A percentile compares a stretch with the other conserved stretches of the same genome.
Evolutionary conservation across 306 rosid species (phyloP).

Genomic region (Medicago ruthenica): DNA sequence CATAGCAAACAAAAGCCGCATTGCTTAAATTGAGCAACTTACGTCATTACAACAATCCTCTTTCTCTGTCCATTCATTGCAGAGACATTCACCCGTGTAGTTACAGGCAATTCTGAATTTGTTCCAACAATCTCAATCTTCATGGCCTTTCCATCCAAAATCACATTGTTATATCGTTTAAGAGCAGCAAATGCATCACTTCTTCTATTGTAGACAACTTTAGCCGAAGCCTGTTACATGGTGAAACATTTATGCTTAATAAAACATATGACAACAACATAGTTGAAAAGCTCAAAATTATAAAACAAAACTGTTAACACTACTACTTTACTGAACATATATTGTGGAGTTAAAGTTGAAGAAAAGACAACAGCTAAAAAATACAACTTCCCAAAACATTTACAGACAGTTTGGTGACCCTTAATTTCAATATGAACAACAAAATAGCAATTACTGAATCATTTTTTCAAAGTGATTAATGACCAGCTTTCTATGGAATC

Average conservation of each 20-base stretch:
- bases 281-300: neutral
- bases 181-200: conserved; percentile 97
- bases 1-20: conserved; percentile 7
- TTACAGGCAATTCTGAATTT: conserved; percentile 64
- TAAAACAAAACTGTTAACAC: neutral
- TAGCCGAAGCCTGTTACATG: conserved; percentile 84
- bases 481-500: neutral
- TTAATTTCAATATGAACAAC: no score
- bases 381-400: no score
- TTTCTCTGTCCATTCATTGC: conserved; percentile 79
- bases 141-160: conserved; percentile 94
- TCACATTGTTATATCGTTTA: conserved; percentile 84
- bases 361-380: neutral
- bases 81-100: conserved; percentile 89
- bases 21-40: conserved; percentile 43
- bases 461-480: neutral
- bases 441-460: no score
- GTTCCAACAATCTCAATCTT: conserved; percentile 89
- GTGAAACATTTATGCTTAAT: neutral
- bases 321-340: neutral
- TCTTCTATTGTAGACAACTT: conserved; percentile 87
- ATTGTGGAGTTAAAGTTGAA: neutral
- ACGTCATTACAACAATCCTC: conserved; percentile 88
- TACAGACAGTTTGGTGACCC: neutral
- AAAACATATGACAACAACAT: neutral